A percentile compares a stretch with the other conserved stretches of the same genome.
Evolutionary conservation across 345 rosid species (phyloP).

Genomic region (Eucalyptus melliodora): DNA sequence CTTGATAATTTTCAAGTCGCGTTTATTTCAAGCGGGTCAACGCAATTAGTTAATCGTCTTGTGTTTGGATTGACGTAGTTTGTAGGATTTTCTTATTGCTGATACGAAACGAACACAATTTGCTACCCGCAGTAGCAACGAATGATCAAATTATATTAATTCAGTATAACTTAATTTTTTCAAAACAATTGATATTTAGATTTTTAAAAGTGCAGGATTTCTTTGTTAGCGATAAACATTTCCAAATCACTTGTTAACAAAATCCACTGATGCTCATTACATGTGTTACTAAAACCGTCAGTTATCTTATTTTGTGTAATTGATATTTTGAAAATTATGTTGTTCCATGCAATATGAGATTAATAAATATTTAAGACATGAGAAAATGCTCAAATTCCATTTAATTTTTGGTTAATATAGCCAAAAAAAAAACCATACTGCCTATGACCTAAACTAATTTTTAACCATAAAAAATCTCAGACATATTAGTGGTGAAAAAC

Average conservation of each 20-base stretch:
- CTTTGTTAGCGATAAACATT: rapidly evolving
- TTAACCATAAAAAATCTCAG: no score
- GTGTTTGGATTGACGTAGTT: neutral
- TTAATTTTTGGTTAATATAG: no score
- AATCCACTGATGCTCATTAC: neutral
- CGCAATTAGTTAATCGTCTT: neutral
- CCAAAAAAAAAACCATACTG: no score
- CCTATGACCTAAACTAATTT: no score
- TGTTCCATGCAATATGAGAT: neutral
- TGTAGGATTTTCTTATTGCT: neutral
- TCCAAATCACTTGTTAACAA: neutral
- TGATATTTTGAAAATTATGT: neutral
- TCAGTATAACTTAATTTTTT: no score
- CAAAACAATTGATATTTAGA: neutral
- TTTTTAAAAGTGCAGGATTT: neutral
- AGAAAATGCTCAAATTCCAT: neutral
- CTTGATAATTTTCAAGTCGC: neutral
- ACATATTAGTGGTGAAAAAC: rapidly evolving
- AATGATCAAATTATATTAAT: no score
- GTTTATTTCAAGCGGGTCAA: neutral
- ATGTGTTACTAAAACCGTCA: no score
- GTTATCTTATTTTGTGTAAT: neutral
- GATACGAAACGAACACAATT: neutral
- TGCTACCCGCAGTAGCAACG: rapidly evolving
- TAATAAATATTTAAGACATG: neutral